Conservation (phyloP, 2,329 filamentous ascomycete species). For the Fusarium marasasianum region DNA sequence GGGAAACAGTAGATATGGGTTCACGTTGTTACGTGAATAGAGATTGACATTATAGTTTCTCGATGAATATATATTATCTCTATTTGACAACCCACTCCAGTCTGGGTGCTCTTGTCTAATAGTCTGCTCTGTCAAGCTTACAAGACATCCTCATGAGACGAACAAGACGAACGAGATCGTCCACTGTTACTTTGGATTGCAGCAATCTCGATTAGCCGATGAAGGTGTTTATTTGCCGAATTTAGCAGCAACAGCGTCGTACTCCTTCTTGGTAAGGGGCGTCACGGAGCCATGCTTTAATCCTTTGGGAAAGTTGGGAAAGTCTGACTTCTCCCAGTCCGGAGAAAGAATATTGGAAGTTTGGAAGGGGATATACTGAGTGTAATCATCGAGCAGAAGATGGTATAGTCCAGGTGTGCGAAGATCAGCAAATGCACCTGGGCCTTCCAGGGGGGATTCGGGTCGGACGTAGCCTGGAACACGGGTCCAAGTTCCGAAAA, state of each 20-base stretch:
- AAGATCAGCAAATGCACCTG: conserved; percentile 51
- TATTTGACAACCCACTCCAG: not conserved
- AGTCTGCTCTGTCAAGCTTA: not conserved
- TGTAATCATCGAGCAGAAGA: conserved; percentile 57
- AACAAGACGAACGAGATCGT: not conserved
- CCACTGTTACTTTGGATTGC: not conserved
- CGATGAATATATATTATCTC: not conserved
- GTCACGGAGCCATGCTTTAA: conserved; percentile 60
- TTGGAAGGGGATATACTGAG: conserved; percentile 56
- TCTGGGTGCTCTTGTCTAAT: not conserved
- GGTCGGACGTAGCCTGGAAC: conserved; percentile 48
- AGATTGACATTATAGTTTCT: not conserved
- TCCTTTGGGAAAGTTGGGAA: conserved; percentile 52
- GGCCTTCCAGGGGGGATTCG: conserved; percentile 48
- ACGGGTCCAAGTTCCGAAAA: conserved; percentile 60
- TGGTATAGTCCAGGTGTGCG: conserved; percentile 49
- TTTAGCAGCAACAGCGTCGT: conserved; percentile 45
- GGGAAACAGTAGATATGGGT: not conserved
- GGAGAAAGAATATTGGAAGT: conserved; percentile 49
- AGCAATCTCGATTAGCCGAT: too few relatives aligned
- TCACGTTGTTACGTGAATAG: not conserved
- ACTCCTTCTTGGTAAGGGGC: conserved; percentile 53
- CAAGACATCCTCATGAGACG: not conserved
- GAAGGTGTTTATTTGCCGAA: not conserved
- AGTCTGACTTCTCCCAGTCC: conserved; percentile 47